phyloP scores from a whole-genome alignment of 768 basidiomycete species.

The Hygrocybe coccinea region DNA sequence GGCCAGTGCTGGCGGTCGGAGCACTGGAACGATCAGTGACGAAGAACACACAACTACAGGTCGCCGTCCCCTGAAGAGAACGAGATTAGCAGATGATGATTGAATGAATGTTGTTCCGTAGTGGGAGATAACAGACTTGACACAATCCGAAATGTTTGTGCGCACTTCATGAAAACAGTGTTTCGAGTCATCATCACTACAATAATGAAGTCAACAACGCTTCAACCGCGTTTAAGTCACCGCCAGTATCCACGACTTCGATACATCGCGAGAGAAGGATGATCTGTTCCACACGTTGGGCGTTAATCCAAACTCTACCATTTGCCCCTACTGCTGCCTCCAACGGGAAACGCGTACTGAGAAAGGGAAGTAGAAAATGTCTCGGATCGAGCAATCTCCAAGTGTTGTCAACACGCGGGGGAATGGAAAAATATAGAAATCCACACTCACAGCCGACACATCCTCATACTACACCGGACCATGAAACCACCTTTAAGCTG shows the following conservation, averaged over 20 bases:
- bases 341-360: conserved; percentile 79
- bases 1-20: conserved; percentile 56
- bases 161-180: too few species aligned
- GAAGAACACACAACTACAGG: conserved; percentile 55
- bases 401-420: conserved; percentile 4
- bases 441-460: conserved; percentile 74
- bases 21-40: conserved; percentile 65
- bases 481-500: conserved; percentile 89
- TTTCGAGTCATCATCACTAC: too few species aligned
- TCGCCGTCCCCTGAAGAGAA: conserved; percentile 64
- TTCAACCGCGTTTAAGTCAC: conserved; percentile 48
- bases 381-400: conserved; percentile 71
- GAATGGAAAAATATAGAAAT: background rate
- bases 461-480: conserved; percentile 72
- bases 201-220: conserved; percentile 44
- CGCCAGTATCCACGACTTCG: conserved; percentile 72
- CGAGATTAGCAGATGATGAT: conserved; percentile 63
- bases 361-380: conserved; percentile 75
- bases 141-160: too few species aligned
- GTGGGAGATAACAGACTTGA: too few species aligned
- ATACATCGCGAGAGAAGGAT: conserved; percentile 77
- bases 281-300: conserved; percentile 66
- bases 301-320: conserved; percentile 84
- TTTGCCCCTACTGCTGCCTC: conserved; percentile 90
- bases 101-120: conserved; percentile 17